phyloP scores from a whole-genome alignment of 2,329 filamentous ascomycete species.

The Pyricularia grisea region DNA sequence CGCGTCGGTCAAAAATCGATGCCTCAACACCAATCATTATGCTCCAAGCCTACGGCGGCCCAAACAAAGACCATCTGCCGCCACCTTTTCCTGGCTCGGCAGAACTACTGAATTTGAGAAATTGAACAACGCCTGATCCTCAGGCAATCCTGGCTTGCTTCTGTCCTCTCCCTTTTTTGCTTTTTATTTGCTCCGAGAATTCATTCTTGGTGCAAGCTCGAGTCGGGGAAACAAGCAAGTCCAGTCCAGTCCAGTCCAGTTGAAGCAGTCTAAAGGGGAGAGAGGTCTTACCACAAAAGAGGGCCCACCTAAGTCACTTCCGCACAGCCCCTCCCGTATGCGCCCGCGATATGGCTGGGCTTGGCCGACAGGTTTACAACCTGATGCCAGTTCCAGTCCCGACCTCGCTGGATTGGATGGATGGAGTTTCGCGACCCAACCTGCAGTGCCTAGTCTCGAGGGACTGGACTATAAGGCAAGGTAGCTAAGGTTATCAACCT shows the following conservation, averaged over 20 bases:
- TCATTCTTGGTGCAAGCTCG: neutral
- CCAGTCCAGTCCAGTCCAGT: neutral
- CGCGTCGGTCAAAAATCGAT: neutral
- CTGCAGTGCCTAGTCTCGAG: neutral
- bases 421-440: neutral
- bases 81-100: neutral
- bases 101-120: neutral
- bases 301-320: neutral
- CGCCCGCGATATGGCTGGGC: neutral
- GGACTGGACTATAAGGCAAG: neutral
- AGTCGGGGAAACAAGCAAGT: neutral
- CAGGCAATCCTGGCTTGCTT: neutral
- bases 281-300: neutral
- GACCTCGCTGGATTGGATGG: neutral
- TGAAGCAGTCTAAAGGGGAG: neutral
- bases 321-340: neutral
- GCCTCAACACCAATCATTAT: neutral
- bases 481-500: neutral
- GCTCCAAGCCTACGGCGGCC: neutral
- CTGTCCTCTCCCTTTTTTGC: neutral
- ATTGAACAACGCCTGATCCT: neutral
- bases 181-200: neutral
- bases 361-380: neutral
- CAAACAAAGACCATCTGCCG: neutral
- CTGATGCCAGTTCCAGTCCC: neutral